These are phyloP conservation scores for Rhodotorula sp. DNA, from an alignment of 1,284 basidiomycete genomes.

Conservation along the genomic window DNA sequence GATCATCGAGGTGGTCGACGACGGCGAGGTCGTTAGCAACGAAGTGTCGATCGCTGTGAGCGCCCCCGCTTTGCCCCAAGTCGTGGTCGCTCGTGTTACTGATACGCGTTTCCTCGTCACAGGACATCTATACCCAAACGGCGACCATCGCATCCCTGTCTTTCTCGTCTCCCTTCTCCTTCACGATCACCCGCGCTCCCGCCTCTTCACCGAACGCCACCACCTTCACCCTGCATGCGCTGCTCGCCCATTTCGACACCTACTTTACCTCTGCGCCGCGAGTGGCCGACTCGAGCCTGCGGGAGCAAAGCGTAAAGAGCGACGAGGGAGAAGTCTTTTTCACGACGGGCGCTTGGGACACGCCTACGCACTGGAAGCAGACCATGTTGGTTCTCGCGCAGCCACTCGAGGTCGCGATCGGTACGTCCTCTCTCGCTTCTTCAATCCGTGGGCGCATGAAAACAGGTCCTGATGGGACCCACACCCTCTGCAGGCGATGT, in stretches of 20 bases:
- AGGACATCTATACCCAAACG: constrained; percentile 70
- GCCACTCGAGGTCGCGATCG: constrained; percentile 69
- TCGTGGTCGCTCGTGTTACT: too few species aligned
- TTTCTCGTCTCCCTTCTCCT: constrained; percentile 71
- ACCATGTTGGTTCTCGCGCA: constrained; percentile 82
- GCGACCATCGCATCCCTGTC: constrained; percentile 70
- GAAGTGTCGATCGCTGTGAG: constrained; percentile 67
- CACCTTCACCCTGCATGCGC: constrained; percentile 68
- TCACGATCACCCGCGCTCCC: constrained; percentile 61
- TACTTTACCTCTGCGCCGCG: constrained; percentile 65
- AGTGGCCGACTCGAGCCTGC: constrained; percentile 49
- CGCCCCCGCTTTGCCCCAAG: not conserved
- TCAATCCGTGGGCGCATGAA: too few species aligned
- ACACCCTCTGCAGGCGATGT: constrained; percentile 58
- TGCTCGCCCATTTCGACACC: constrained; percentile 91
- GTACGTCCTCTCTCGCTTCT: constrained; percentile 51
- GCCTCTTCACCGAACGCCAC: constrained; percentile 64
- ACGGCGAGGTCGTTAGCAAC: constrained; percentile 66
- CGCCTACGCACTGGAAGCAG: constrained; percentile 98
- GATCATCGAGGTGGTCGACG: constrained; percentile 72
- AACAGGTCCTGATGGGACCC: constrained; percentile 10
- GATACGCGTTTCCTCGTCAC: not conserved
- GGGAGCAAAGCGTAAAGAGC: constrained; percentile 9
- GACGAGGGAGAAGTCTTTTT: constrained; percentile 68
- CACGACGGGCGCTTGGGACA: constrained; percentile 82